Evolutionary conservation across 2,329 filamentous ascomycete genomes (phyloP).

Genomic region (Ascochyta koolunga): DNA sequence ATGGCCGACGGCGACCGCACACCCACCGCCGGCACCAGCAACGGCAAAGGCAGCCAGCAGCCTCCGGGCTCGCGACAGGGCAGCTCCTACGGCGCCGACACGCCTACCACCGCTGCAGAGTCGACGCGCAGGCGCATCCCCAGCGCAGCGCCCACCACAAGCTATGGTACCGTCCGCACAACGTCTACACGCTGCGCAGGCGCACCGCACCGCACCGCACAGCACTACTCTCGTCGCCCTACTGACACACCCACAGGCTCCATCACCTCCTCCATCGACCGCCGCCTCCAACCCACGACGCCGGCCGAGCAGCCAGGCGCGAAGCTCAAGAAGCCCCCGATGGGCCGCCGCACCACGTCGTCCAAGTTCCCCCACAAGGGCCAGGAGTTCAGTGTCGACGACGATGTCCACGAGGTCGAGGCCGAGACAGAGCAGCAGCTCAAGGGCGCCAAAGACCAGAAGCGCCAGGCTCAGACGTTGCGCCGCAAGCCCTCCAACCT

Average conservation of each 20-base stretch:
- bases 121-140: slow-evolving; percentile 40
- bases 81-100: slow-evolving; percentile 34
- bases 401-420: slow-evolving; percentile 77
- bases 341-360: slow-evolving; percentile 76
- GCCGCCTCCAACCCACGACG: slow-evolving; percentile 30
- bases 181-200: neutral
- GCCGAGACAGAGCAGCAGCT: slow-evolving; percentile 35
- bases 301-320: slow-evolving; percentile 28
- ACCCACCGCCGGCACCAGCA: slow-evolving; percentile 31
- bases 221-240: too few species aligned
- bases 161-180: slow-evolving; percentile 40
- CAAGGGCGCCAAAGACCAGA: slow-evolving; percentile 22
- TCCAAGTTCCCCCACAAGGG: slow-evolving; percentile 78
- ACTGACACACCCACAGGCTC: slow-evolving; percentile 36
- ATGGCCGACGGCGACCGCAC: slow-evolving; percentile 43
- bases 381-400: slow-evolving; percentile 88
- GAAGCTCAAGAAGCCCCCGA: slow-evolving; percentile 71
- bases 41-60: slow-evolving; percentile 30
- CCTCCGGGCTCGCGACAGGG: slow-evolving; percentile 32
- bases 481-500: slow-evolving; percentile 59
- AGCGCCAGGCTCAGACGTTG: slow-evolving; percentile 44
- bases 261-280: slow-evolving; percentile 43
- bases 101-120: slow-evolving; percentile 33
- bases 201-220: too few species aligned
- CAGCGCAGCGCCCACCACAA: slow-evolving; percentile 34